Evolutionary conservation across 2,329 filamentous ascomycete species (phyloP), one percentile per base, ranked within the genome.

Genomic region (Fonsecaea erecta): DNA sequence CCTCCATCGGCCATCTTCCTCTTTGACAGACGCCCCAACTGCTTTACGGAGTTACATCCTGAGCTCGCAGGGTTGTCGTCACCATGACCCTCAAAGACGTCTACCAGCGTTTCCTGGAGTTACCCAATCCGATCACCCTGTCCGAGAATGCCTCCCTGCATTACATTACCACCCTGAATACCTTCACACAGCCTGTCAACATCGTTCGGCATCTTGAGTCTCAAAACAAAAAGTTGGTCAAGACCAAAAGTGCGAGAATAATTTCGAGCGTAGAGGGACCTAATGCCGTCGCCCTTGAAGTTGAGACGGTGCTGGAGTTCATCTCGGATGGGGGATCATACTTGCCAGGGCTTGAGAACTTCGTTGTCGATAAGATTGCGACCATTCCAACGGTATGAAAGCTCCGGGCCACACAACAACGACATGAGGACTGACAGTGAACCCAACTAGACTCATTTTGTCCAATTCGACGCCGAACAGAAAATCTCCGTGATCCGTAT

Each of bases 321-420:
- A 76, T 88, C 63, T 87, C 84, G 68, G 88, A 90, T 69, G 95
- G 94, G 70, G 94, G 93, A 69, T 85, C 89, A 69, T 98, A 95
- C 80, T 85, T 98, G 62, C 94, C 94, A 4, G 88, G 88, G 54
- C 83, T 99, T 55, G 93, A 97, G 82, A 97, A 97, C 81, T 97
- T 98, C 77, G 81, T 99, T 64, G 83, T 91, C 63, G 93, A 97
- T 78, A 89, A 89, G 73, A 86, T 86, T 62, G 93, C 93, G 67
- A 87, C 86, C 58, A 84, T 98, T 70, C 87, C 91, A 55, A 87
- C 96, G 80, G 93, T 97, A 84, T 76, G 90, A 85, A 16, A 65
- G 52, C 18, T 34, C 34, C n/a, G 30, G 26, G 11, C 60, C 26
- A 53, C 53, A 55, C 11, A 11, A 35, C 34, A 12, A 30, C 46